Percentiles rank a stretch among this genome's conserved stretches.
Evolutionary conservation across 2,329 filamentous ascomycete genomes (phyloP).

Genomic region (Fusarium torreyae): DNA sequence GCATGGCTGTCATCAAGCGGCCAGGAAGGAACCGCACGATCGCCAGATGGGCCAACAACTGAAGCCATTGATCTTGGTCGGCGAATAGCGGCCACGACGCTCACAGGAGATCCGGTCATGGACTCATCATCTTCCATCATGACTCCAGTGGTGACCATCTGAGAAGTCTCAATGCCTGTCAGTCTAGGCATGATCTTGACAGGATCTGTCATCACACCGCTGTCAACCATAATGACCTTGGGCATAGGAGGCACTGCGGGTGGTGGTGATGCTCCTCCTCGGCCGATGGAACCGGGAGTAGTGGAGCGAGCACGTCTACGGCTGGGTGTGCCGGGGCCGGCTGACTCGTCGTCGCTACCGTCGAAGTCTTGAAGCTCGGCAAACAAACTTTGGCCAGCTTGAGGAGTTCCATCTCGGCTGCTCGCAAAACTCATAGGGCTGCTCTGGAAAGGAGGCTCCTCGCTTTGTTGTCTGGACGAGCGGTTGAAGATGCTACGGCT

Average conservation of each 20-base stretch:
- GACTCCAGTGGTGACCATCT: constrained; percentile 19
- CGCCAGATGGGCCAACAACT: constrained; percentile 52
- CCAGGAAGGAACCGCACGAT: constrained; percentile 48
- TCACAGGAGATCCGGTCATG: constrained; percentile 45
- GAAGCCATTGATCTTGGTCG: constrained; percentile 62
- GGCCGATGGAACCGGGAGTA: constrained; percentile 65
- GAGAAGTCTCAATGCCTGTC: constrained; percentile 19
- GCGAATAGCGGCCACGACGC: constrained; percentile 47
- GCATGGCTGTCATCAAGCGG: constrained; percentile 47
- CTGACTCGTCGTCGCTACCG: constrained; percentile 80
- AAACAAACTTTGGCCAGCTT: constrained; percentile 83
- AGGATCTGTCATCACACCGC: constrained; percentile 73
- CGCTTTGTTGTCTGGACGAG: constrained; percentile 73
- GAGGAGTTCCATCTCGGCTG: constrained; percentile 65
- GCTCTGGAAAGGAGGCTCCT: constrained; percentile 70
- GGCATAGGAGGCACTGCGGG: constrained; percentile 66
- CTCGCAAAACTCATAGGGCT: constrained; percentile 72
- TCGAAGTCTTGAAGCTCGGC: constrained; percentile 89
- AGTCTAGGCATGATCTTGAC: constrained; percentile 57
- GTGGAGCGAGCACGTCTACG: constrained; percentile 63
- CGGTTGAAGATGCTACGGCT: constrained; percentile 73
- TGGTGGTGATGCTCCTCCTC: constrained; percentile 60
- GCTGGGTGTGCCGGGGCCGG: constrained; percentile 69
- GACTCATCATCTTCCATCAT: constrained; percentile 39
- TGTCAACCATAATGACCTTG: constrained; percentile 71